Conservation (phyloP, 2,329 filamentous ascomycete genomes). For the Aspergillus udagawae region DNA sequence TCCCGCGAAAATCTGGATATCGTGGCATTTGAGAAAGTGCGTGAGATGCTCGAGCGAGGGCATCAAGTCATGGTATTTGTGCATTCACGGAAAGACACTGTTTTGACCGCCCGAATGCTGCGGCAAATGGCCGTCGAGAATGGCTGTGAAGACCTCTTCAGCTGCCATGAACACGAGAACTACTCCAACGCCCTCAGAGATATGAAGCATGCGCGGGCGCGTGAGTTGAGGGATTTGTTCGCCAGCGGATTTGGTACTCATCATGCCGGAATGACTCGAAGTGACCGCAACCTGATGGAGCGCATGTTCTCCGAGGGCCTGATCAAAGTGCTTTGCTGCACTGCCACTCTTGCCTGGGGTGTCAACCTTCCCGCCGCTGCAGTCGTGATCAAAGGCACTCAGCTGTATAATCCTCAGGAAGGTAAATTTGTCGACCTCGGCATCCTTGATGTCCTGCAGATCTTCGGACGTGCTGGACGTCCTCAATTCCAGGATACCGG, state of each 20-base stretch:
- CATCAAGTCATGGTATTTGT: slow-evolving; percentile 99
- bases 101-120: slow-evolving; percentile 79
- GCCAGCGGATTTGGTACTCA: slow-evolving; percentile 91
- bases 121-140: slow-evolving; percentile 83
- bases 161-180: slow-evolving; percentile 70
- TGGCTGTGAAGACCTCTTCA: slow-evolving; percentile 74
- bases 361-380: slow-evolving; percentile 96
- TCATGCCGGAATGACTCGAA: slow-evolving; percentile 92
- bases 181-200: slow-evolving; percentile 79
- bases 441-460: slow-evolving; percentile 94
- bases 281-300: slow-evolving; percentile 94
- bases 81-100: slow-evolving; percentile 90
- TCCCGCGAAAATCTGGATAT: slow-evolving; percentile 86
- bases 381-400: slow-evolving; percentile 96
- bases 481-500: slow-evolving; percentile 97
- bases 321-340: slow-evolving; percentile 97
- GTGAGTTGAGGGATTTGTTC: slow-evolving; percentile 83
- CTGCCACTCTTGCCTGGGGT: slow-evolving; percentile 95
- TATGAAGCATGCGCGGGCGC: slow-evolving; percentile 78
- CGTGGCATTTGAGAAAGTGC: slow-evolving; percentile 88
- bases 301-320: slow-evolving; percentile 85
- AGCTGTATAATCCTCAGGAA: slow-evolving; percentile 92
- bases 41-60: slow-evolving; percentile 83
- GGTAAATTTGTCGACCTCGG: slow-evolving; percentile 96
- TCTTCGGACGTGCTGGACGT: slow-evolving; percentile 95